Conservation (phyloP, 768 basidiomycete genomes). For the Tulasnella sp. region DNA sequence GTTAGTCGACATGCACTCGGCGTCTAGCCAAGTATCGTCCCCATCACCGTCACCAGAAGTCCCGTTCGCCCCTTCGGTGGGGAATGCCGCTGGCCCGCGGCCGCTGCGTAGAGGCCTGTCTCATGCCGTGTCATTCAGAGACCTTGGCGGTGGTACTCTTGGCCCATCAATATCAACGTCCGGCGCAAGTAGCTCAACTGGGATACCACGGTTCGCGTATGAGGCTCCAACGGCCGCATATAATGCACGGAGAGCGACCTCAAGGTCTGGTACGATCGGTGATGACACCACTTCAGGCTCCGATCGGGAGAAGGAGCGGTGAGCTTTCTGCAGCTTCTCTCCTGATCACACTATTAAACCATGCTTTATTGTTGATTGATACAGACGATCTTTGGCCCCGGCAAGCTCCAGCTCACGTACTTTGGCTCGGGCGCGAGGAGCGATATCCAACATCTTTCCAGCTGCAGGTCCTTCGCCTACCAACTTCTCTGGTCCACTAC, state of each 20-base stretch:
- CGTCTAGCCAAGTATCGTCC: slow-evolving; percentile 8
- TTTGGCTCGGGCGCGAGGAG: slow-evolving; percentile 59
- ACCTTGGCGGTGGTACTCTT: slow-evolving; percentile 2
- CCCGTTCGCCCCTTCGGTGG: not conserved
- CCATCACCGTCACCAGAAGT: slow-evolving; percentile 7
- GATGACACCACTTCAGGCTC: slow-evolving; percentile 7
- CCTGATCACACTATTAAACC: not conserved
- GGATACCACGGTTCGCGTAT: slow-evolving; percentile 34
- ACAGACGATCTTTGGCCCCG: slow-evolving; percentile 67
- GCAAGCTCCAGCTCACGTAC: slow-evolving; percentile 57
- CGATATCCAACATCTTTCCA: slow-evolving; percentile 71
- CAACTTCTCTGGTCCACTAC: not conserved
- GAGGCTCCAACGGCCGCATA: slow-evolving; percentile 74
- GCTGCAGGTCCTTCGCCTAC: slow-evolving; percentile 27
- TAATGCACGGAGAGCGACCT: slow-evolving; percentile 43
- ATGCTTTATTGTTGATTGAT: not conserved
- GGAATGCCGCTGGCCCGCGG: not conserved
- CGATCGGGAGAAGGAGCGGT: slow-evolving; percentile 11
- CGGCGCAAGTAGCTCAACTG: not conserved
- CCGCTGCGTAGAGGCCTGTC: not conserved
- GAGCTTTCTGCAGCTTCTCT: not conserved
- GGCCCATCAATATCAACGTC: not conserved
- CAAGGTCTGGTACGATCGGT: not conserved
- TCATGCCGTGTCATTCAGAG: slow-evolving; percentile 12
- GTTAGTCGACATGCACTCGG: not conserved